Conservation (phyloP, 805 yeast genomes). For the Cyberlindnera amylophila region DNA sequence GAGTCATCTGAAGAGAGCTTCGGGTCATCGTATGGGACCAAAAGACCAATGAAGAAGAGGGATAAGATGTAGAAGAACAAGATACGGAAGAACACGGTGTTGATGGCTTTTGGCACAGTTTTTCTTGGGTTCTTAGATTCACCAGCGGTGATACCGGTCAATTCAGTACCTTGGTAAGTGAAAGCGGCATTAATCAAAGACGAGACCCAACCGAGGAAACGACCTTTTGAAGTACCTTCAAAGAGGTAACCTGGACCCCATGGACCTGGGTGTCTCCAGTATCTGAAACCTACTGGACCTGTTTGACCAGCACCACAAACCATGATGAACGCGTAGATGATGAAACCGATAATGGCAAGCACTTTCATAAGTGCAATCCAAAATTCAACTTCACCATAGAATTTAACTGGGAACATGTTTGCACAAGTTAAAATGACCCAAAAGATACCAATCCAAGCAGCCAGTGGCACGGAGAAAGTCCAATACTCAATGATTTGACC, state of each 20-base stretch:
- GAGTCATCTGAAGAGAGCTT: slow-evolving; percentile 35
- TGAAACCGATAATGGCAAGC: slow-evolving; percentile 66
- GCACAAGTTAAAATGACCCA: slow-evolving; percentile 49
- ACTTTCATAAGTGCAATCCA: slow-evolving; percentile 70
- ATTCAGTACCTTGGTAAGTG: slow-evolving; percentile 77
- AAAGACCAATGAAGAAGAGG: slow-evolving; percentile 63
- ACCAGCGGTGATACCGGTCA: slow-evolving; percentile 73
- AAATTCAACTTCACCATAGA: slow-evolving; percentile 72
- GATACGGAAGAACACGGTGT: slow-evolving; percentile 64
- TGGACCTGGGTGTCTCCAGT: slow-evolving; percentile 78
- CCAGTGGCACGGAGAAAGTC: slow-evolving; percentile 66
- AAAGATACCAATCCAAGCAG: slow-evolving; percentile 70
- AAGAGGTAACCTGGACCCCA: slow-evolving; percentile 66
- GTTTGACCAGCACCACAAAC: slow-evolving; percentile 69
- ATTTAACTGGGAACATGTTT: slow-evolving; percentile 65
- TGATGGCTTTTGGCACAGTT: slow-evolving; percentile 68
- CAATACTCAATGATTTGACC: slow-evolving; percentile 64
- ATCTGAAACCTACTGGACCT: slow-evolving; percentile 75
- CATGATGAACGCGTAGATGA: slow-evolving; percentile 62
- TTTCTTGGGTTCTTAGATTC: slow-evolving; percentile 69
- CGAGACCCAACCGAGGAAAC: slow-evolving; percentile 66
- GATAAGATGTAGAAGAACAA: slow-evolving; percentile 61
- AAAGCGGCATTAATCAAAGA: slow-evolving; percentile 73
- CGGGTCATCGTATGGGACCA: slow-evolving; percentile 67
- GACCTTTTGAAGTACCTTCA: slow-evolving; percentile 44